Base-by-base conservation (phyloP, 768 basidiomycete species). In the Rhodotorula toruloides region DNA sequence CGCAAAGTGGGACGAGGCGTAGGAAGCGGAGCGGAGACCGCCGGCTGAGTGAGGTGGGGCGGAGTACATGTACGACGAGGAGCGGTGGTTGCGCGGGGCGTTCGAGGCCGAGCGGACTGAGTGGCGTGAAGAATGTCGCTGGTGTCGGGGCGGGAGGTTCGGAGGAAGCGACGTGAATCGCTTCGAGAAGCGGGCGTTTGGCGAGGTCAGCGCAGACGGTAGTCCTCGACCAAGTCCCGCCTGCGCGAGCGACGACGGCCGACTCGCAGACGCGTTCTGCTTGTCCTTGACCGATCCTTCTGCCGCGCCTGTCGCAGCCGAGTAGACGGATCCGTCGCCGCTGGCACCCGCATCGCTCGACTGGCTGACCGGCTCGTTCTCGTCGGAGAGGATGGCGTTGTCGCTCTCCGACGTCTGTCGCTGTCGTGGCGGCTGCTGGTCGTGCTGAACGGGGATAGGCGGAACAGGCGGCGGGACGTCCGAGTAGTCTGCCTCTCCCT, bases 141-240 rank as follows among this genome's bases (percentile, higher is more conserved):
- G 10, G 59, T 55, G 40, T 0, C 42, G 10, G 14, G 62, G 9
- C 88, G 89, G 58, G 31, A 54, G 40, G 44, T 32, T 86, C 83
- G 53, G 83, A 77, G 11, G 88, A 9, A 87, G 86, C 16, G 89
- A 81, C 58, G 85, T 82, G 62, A 88, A 79, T 31, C 82, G 82
- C 54, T 81, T 79, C 22, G 80, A 81, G n/a, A n/a, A n/a, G 53
- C 79, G 79, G 6, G 48, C 48, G 36, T 76, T 67, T 7, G 77
- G 34, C 3, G 54, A 52, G 31, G 36, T 22, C n/a, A 42, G 48
- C 2, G 65, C 40, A 7, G 54, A 46, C 1, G 68, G 64, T 21
- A 63, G 68, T 25, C 68, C 68, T 32, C 63, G 63, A 8, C 68
- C 81, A 14, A 76, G 65, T 61, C 77, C 76, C 65, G 69, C 44